A percentile compares a stretch with the other conserved stretches of the same genome.
Conservation (phyloP, 129 eudicot species). For the Erigeron canadensis region DNA sequence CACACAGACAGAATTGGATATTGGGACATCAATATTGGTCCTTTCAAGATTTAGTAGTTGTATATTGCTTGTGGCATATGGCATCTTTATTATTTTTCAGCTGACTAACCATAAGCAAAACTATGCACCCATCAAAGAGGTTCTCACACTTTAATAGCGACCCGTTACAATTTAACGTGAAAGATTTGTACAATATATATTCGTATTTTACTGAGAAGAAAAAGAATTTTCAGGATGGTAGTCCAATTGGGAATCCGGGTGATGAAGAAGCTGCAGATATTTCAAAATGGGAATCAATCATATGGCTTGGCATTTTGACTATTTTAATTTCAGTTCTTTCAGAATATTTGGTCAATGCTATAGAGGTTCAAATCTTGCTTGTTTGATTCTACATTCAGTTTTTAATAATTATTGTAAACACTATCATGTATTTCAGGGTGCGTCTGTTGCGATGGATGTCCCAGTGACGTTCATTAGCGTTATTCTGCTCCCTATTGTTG, state of each 20-base stretch:
- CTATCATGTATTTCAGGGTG: slow-evolving; percentile 48
- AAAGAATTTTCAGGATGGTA: slow-evolving; percentile 47
- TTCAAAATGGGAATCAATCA: slow-evolving; percentile 59
- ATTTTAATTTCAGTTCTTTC: slow-evolving; percentile 62
- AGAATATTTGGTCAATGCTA: slow-evolving; percentile 72
- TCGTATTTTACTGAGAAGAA: neutral
- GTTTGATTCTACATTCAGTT: neutral
- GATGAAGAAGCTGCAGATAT: slow-evolving; percentile 59
- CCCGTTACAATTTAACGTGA: neutral
- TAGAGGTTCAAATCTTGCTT: slow-evolving; percentile 51
- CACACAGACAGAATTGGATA: slow-evolving; percentile 58
- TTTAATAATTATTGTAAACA: neutral
- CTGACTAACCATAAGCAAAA: slow-evolving; percentile 49
- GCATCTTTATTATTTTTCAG: slow-evolving; percentile 51
- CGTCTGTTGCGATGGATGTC: slow-evolving; percentile 65
- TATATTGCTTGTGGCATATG: slow-evolving; percentile 70
- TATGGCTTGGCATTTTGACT: slow-evolving; percentile 71
- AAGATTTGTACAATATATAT: slow-evolving; percentile 4
- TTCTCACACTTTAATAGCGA: slow-evolving; percentile 4
- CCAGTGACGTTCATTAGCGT: slow-evolving; percentile 76
- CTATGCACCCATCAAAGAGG: slow-evolving; percentile 42
- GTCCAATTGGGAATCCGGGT: slow-evolving; percentile 34
- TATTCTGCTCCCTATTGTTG: slow-evolving; percentile 78
- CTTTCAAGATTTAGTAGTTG: slow-evolving; percentile 83
- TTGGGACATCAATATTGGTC: slow-evolving; percentile 53